These are phyloP conservation scores for Oropetium thomaeum DNA, from an alignment of 176 grass and related monocot genomes.

Conservation along the genomic window DNA sequence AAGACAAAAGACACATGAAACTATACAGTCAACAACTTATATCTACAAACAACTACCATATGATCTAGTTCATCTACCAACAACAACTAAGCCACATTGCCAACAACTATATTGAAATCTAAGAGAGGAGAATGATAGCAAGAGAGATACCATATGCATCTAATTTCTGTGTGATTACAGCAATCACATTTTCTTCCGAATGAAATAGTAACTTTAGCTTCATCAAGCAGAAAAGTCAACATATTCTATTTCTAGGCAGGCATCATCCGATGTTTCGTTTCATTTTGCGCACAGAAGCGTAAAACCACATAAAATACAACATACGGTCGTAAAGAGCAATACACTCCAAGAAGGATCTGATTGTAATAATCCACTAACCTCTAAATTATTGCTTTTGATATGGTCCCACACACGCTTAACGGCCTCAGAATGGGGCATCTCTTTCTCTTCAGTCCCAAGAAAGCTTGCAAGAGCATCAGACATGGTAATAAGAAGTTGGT, in stretches of 20 bases:
- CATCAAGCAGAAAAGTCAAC: background rate
- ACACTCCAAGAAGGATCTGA: slow-evolving; percentile 17
- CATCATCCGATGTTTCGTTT: background rate
- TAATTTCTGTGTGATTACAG: background rate
- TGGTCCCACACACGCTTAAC: slow-evolving; percentile 86
- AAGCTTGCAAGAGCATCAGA: slow-evolving; percentile 83
- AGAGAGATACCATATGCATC: background rate
- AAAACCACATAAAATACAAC: background rate
- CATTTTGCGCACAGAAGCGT: background rate
- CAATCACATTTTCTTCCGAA: slow-evolving; percentile 8
- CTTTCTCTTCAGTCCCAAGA: slow-evolving; percentile 79
- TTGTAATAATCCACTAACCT: slow-evolving; percentile 59
- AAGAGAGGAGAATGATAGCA: slow-evolving; percentile 23
- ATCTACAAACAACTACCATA: slow-evolving; percentile 39
- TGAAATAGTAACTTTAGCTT: slow-evolving; percentile 7
- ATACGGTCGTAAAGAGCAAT: background rate
- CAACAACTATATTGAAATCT: slow-evolving; percentile 40
- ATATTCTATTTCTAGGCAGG: background rate
- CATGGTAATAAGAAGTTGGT: slow-evolving; percentile 49
- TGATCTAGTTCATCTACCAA: slow-evolving; percentile 45
- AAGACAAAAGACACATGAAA: slow-evolving; percentile 18
- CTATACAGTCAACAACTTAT: slow-evolving; percentile 27
- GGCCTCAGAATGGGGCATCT: slow-evolving; percentile 74
- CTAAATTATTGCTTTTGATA: slow-evolving; percentile 87
- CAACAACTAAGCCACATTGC: slow-evolving; percentile 41